Evolutionary conservation across 495 filamentous ascomycete species (phyloP).

Genomic region (Bombardia bombarda): DNA sequence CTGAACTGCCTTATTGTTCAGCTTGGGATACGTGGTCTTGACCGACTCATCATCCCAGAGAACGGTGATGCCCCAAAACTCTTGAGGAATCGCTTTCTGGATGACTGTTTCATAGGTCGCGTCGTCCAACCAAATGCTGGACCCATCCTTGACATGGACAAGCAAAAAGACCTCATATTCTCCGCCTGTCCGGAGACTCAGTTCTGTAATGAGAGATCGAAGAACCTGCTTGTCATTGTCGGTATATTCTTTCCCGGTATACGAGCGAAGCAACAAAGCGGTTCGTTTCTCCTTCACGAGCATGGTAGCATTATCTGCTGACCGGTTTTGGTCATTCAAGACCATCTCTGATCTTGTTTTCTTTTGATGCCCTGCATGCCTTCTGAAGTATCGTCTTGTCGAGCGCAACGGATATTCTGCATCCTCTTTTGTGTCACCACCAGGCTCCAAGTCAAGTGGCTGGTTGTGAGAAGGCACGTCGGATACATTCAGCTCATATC

Average conservation of each 20-base stretch:
- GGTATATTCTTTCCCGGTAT: conserved; percentile 60
- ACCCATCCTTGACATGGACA: conserved; percentile 60
- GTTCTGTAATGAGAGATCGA: conserved; percentile 65
- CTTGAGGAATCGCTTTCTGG: conserved; percentile 47
- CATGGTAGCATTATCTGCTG: conserved; percentile 3
- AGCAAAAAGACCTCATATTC: conserved; percentile 73
- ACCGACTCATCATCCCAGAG: conserved; percentile 58
- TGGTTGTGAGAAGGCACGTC: too few relatives aligned
- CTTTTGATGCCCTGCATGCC: too few relatives aligned
- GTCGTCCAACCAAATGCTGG: conserved; percentile 47
- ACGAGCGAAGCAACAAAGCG: conserved; percentile 62
- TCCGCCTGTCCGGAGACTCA: conserved; percentile 62
- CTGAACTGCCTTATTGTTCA: conserved; percentile 28
- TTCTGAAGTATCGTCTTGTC: too few relatives aligned
- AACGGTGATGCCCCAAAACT: conserved; percentile 59
- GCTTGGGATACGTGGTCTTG: conserved; percentile 49
- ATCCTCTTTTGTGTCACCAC: too few relatives aligned
- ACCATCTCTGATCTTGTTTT: too few relatives aligned
- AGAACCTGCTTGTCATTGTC: conserved; percentile 63
- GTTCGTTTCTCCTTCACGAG: conserved; percentile 43
- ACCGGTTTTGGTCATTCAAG: too few relatives aligned
- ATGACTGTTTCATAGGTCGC: conserved; percentile 46
- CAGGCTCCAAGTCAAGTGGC: too few relatives aligned
- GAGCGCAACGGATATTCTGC: too few relatives aligned
- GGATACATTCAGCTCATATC: too few relatives aligned